Evolutionary conservation across 345 rosid species (phyloP).

Genomic region (Erodium maritimum): DNA sequence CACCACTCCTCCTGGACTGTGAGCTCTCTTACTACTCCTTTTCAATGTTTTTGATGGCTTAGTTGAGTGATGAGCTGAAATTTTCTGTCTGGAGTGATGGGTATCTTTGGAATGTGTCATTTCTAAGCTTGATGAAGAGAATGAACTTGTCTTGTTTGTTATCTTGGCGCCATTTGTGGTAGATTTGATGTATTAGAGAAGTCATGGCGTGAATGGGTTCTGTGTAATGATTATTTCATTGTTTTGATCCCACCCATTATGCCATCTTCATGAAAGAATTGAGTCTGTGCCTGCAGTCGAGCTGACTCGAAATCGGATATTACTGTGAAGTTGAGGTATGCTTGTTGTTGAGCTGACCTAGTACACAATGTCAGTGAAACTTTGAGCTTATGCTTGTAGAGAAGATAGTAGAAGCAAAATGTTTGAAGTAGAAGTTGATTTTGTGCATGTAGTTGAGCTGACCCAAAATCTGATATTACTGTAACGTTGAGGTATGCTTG

Average conservation of each 20-base stretch:
- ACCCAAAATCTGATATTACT: no score
- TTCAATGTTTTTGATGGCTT: neutral
- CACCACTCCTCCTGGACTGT: slow-evolving; percentile 98
- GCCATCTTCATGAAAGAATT: neutral
- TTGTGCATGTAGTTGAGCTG: no score
- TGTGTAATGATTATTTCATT: neutral
- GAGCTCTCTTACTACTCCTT: slow-evolving; percentile 9
- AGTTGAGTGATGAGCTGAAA: neutral
- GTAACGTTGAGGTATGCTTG: no score
- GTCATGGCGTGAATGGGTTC: neutral
- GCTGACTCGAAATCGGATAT: no score
- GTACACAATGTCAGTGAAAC: neutral
- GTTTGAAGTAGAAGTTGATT: slow-evolving; percentile 14
- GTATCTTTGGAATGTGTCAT: neutral
- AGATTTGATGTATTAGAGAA: neutral
- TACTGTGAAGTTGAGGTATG: no score
- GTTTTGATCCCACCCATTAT: neutral
- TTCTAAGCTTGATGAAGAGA: neutral
- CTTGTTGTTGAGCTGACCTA: no score
- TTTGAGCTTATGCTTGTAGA: neutral
- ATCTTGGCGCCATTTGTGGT: neutral
- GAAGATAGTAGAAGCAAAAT: neutral
- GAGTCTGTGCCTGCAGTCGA: no score
- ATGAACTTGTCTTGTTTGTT: neutral
- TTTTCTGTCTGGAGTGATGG: neutral